phyloP scores from a whole-genome alignment of 2,329 filamentous ascomycete species.

The Aureobasidium lini region DNA sequence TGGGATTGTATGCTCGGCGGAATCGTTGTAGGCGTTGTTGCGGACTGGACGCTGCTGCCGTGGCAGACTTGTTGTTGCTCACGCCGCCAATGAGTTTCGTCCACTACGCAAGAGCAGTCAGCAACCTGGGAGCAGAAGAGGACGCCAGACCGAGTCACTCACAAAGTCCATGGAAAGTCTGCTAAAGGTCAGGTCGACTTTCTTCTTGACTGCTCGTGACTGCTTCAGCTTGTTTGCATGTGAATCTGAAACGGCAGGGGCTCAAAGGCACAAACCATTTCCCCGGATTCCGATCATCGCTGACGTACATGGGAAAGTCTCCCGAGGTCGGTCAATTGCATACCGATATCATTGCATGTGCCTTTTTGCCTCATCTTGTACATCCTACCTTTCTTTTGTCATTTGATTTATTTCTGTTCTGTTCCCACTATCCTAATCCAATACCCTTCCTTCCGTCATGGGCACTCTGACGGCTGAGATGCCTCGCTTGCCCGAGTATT shows the following conservation, averaged over 20 bases:
- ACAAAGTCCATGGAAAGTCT: conserved; percentile 17
- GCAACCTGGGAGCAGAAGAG: background rate
- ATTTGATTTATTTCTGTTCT: background rate
- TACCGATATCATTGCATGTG: background rate
- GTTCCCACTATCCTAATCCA: background rate
- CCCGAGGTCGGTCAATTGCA: background rate
- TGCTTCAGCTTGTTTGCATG: background rate
- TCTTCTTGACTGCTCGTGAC: background rate
- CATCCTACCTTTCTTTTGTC: background rate
- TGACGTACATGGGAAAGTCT: background rate
- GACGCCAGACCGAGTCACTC: background rate
- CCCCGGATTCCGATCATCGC: background rate
- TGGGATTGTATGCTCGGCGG: conserved; percentile 52
- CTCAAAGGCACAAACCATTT: background rate
- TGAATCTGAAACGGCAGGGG: conserved; percentile 3
- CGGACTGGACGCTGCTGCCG: conserved; percentile 42
- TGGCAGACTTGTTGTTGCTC: conserved; percentile 42
- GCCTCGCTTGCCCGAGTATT: conserved; percentile 21
- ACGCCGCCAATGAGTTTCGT: conserved; percentile 54
- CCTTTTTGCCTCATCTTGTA: background rate
- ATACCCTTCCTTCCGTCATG: conserved; percentile 16
- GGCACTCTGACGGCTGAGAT: conserved; percentile 23
- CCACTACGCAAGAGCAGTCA: conserved; percentile 39
- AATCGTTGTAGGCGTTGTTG: conserved; percentile 55
- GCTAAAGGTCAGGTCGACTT: background rate